Evolutionary conservation across 306 rosid genomes (phyloP).

Genomic region (Ammopiptanthus mongolicus): DNA sequence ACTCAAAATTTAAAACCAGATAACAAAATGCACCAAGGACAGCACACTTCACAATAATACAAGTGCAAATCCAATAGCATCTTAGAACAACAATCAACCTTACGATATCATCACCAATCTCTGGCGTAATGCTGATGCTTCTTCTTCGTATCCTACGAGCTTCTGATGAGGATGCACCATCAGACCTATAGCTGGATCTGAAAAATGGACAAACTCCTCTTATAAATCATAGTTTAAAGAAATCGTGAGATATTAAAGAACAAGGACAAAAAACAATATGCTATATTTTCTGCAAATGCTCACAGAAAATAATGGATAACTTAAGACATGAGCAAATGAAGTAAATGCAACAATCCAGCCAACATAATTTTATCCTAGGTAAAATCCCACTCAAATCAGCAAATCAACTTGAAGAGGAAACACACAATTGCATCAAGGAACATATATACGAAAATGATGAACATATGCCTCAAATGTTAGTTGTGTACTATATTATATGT

Average conservation of each 20-base stretch:
- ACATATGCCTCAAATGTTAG: neutral
- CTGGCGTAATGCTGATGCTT: constrained; percentile 98
- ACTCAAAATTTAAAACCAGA: constrained; percentile 13
- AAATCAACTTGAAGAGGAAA: neutral
- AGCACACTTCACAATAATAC: constrained; percentile 12
- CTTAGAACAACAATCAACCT: constrained; percentile 58
- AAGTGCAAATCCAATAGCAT: constrained; percentile 12
- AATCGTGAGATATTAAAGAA: neutral
- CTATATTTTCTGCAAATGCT: neutral
- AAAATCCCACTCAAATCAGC: neutral
- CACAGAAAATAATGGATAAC: neutral
- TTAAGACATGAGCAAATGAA: neutral
- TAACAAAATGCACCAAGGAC: neutral
- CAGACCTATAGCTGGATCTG: constrained; percentile 66
- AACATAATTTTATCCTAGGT: neutral
- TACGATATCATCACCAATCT: constrained; percentile 98
- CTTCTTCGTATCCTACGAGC: constrained; percentile 88
- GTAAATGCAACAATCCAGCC: neutral
- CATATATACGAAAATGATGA: neutral
- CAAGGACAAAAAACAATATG: neutral
- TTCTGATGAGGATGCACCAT: constrained; percentile 73
- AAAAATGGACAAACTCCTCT: constrained; percentile 19
- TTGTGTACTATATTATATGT: too few relatives aligned
- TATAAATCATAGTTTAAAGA: constrained; percentile 4
- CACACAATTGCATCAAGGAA: neutral